Evolutionary conservation across 208 protist species (phyloP).

Genomic region (Leishmania major): DNA sequence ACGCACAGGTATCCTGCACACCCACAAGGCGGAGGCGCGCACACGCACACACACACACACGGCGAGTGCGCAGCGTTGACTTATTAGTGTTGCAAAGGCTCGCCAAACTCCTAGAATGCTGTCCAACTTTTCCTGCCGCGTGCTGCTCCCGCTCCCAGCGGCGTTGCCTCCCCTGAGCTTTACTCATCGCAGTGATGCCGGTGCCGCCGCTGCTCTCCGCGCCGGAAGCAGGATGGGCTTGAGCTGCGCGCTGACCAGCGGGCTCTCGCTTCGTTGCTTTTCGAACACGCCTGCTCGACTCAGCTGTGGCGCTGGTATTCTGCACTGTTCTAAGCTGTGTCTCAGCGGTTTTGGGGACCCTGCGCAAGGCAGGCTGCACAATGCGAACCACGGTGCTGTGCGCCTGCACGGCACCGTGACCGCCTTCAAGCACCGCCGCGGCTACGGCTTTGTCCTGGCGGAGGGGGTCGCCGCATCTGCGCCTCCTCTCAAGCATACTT

Average conservation of each 20-base stretch:
- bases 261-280: background rate
- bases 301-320: background rate
- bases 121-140: background rate
- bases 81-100: background rate
- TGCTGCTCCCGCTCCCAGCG: slow-evolving; percentile 1
- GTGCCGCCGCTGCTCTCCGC: background rate
- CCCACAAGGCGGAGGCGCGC: background rate
- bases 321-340: background rate
- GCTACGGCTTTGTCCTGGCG: slow-evolving; percentile 81
- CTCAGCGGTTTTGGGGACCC: background rate
- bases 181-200: background rate
- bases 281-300: slow-evolving; percentile 2
- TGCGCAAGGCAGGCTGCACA: background rate
- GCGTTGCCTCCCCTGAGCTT: background rate
- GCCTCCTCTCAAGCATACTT: background rate
- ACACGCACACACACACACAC: background rate
- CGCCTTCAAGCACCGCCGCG: slow-evolving; percentile 83
- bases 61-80: background rate
- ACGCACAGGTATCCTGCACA: background rate
- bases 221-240: background rate
- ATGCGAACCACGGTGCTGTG: background rate
- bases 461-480: slow-evolving; percentile 34
- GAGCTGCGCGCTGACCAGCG: background rate
- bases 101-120: background rate
- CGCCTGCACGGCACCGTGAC: slow-evolving; percentile 76